Evolutionary conservation across 257 asterid genomes (phyloP).

Genomic region (Salvia splendens): DNA sequence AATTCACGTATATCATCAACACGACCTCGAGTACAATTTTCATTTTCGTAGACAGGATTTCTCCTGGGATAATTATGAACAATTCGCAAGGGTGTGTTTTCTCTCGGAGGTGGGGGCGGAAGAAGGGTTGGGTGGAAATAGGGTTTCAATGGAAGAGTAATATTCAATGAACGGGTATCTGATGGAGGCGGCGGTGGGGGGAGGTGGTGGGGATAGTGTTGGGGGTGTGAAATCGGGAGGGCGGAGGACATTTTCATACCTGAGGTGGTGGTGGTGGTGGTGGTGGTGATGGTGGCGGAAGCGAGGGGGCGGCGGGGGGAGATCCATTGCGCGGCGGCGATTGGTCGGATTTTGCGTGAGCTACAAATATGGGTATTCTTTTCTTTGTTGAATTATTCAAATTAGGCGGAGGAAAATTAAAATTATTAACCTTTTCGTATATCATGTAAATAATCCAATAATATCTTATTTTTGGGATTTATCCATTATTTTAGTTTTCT

Average conservation of each 20-base stretch:
- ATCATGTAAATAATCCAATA: too few species aligned
- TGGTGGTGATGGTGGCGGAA: slow-evolving; percentile 43
- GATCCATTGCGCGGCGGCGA: slow-evolving; percentile 41
- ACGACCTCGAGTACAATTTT: slow-evolving; percentile 25
- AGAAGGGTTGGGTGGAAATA: slow-evolving; percentile 30
- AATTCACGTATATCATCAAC: slow-evolving; percentile 23
- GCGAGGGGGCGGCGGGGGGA: slow-evolving; percentile 47
- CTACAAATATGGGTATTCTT: slow-evolving; percentile 14
- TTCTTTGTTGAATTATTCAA: slow-evolving; percentile 12
- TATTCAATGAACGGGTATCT: slow-evolving; percentile 27
- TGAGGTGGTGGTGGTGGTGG: slow-evolving; percentile 43
- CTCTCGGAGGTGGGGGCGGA: slow-evolving; percentile 40
- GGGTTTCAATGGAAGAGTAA: slow-evolving; percentile 39
- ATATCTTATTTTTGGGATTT: too few species aligned
- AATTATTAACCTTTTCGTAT: background rate
- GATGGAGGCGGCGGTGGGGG: slow-evolving; percentile 43
- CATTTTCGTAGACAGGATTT: slow-evolving; percentile 39
- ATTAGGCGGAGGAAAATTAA: slow-evolving; percentile 26
- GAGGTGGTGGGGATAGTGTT: slow-evolving; percentile 33
- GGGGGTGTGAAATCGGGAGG: slow-evolving; percentile 34
- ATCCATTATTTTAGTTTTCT: too few species aligned
- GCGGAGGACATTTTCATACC: slow-evolving; percentile 47
- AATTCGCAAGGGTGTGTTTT: slow-evolving; percentile 26
- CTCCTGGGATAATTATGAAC: slow-evolving; percentile 32
- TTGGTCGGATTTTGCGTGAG: slow-evolving; percentile 18